phyloP scores from a whole-genome alignment of 345 rosid genomes.

The Lumnitzera littorea region DNA sequence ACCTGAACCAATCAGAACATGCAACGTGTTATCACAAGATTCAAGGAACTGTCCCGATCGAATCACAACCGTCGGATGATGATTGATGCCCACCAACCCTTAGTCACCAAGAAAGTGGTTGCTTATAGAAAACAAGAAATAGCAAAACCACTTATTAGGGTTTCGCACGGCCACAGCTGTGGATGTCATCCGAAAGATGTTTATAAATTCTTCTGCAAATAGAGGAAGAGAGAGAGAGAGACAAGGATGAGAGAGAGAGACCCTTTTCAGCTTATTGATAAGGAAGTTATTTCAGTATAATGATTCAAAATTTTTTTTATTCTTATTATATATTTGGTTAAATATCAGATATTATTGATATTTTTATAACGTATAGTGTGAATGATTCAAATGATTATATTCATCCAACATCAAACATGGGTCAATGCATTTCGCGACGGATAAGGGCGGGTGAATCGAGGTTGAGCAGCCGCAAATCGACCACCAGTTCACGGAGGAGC shows the following conservation, averaged over 20 bases:
- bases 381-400: slow-evolving; percentile 1
- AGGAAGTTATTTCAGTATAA: too few species aligned
- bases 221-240: background rate
- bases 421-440: background rate
- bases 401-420: too few species aligned
- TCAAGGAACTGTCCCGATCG: background rate
- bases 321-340: too few species aligned
- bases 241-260: background rate
- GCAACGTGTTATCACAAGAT: too few species aligned
- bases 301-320: too few species aligned
- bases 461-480: background rate
- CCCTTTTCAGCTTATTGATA: too few species aligned
- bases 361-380: background rate
- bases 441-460: background rate
- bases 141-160: background rate
- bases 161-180: too few species aligned
- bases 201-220: too few species aligned
- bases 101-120: slow-evolving; percentile 1
- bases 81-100: slow-evolving; percentile 8
- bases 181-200: too few species aligned
- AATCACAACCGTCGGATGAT: slow-evolving; percentile 13
- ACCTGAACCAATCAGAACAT: too few species aligned
- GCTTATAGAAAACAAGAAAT: slow-evolving; percentile 1
- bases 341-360: too few species aligned
- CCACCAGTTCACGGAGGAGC: slow-evolving; percentile 5